phyloP scores from a whole-genome alignment of 768 basidiomycete species.

The Tubosaeta sp. region DNA sequence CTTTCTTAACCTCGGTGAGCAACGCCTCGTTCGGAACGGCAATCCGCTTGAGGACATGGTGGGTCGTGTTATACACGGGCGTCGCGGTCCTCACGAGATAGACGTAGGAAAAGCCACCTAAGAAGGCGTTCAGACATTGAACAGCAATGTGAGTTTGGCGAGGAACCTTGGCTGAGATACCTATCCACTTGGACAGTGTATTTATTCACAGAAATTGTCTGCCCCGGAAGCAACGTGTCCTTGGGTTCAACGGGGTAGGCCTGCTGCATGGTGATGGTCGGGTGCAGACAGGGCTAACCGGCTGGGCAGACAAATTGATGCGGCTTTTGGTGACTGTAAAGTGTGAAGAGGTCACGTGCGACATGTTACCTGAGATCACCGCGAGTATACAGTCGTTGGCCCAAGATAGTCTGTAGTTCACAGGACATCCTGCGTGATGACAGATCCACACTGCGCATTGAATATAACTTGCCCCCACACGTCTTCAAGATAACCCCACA shows the following conservation, averaged over 20 bases:
- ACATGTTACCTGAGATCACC: not conserved
- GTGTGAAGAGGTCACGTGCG: slow-evolving; percentile 12
- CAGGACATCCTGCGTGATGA: too few species aligned
- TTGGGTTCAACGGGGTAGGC: slow-evolving; percentile 44
- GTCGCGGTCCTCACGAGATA: slow-evolving; percentile 87
- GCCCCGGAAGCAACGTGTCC: slow-evolving; percentile 75
- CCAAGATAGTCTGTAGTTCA: too few species aligned
- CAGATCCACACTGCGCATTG: too few species aligned
- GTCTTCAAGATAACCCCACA: not conserved
- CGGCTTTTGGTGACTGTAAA: not conserved
- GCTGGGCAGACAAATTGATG: slow-evolving; percentile 2
- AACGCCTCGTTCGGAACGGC: slow-evolving; percentile 87
- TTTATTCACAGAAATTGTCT: slow-evolving; percentile 86
- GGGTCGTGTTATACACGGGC: slow-evolving; percentile 87
- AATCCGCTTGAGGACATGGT: slow-evolving; percentile 96
- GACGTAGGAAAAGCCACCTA: slow-evolving; percentile 97
- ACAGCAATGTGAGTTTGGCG: slow-evolving; percentile 3
- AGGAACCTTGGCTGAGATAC: slow-evolving; percentile 89
- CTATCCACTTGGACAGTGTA: slow-evolving; percentile 88
- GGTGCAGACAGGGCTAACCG: slow-evolving; percentile 1
- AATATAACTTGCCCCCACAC: too few species aligned
- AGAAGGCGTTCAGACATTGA: slow-evolving; percentile 11
- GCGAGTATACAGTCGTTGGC: too few species aligned
- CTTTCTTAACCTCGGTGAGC: slow-evolving; percentile 91
- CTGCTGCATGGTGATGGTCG: slow-evolving; percentile 32